These are phyloP conservation scores for Coemansia sp. DNA, from an alignment of 192 early-diverging fungal genomes.

Conservation along the genomic window DNA sequence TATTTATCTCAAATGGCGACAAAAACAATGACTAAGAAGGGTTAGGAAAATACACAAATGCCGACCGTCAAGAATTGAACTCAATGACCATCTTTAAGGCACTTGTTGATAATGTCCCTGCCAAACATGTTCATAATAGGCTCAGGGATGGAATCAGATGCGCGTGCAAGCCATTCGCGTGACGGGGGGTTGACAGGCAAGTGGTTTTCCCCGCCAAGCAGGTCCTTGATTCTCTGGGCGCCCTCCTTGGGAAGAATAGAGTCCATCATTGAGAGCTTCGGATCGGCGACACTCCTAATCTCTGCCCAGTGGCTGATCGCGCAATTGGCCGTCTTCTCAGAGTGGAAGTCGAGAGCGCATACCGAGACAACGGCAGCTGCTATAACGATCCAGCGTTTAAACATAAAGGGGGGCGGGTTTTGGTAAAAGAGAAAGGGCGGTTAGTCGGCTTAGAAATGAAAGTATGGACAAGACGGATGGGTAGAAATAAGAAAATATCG, in stretches of 20 bases:
- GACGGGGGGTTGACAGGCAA: conserved; percentile 31
- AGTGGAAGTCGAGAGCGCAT: conserved; percentile 32
- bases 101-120: conserved; percentile 42
- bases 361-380: not conserved
- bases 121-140: conserved; percentile 36
- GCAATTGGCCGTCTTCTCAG: conserved; percentile 31
- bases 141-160: conserved; percentile 39
- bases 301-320: conserved; percentile 37
- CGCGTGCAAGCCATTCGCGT: conserved; percentile 31
- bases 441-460: not conserved
- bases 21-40: not conserved
- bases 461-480: not conserved
- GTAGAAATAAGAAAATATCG: too few species aligned
- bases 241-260: conserved; percentile 16
- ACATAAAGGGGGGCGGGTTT: conserved; percentile 6
- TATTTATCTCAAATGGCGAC: not conserved
- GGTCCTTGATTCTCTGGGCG: conserved; percentile 13
- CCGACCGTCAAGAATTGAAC: not conserved
- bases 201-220: conserved; percentile 21
- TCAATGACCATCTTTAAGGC: conserved; percentile 21
- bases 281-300: conserved; percentile 27
- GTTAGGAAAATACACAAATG: conserved; percentile 3
- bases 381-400: conserved; percentile 7
- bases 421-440: not conserved
- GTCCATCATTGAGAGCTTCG: conserved; percentile 33